Percentiles rank a stretch among this genome's conserved stretches.
phyloP scores from a whole-genome alignment of 2,329 filamentous ascomycete genomes.

The Zymoseptoria brevis region DNA sequence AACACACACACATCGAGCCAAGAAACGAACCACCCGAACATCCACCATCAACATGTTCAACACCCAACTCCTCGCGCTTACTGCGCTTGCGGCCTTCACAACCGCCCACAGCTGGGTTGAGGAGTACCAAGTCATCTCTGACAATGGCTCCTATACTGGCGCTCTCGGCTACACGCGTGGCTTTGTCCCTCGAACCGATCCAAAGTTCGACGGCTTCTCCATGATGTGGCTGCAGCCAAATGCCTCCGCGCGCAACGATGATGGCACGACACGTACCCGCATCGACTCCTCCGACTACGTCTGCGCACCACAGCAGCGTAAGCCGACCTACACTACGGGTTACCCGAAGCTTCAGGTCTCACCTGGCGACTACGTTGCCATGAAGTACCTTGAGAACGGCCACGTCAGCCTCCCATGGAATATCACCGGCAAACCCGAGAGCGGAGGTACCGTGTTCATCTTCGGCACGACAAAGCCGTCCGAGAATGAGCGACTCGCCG shows the following conservation, averaged over 20 bases:
- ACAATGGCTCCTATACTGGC: conserved; percentile 66
- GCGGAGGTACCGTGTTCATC: conserved; percentile 40
- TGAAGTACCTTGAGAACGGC: conserved; percentile 46
- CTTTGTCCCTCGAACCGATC: conserved; percentile 51
- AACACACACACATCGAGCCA: conserved; percentile 1
- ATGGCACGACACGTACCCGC: conserved; percentile 34
- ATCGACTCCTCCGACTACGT: conserved; percentile 50
- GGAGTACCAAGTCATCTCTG: conserved; percentile 59
- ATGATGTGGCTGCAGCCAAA: conserved; percentile 58
- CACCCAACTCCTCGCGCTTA: conserved; percentile 3
- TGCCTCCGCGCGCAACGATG: conserved; percentile 23
- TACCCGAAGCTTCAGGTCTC: conserved; percentile 56
- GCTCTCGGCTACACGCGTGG: conserved; percentile 67
- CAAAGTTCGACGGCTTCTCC: conserved; percentile 50
- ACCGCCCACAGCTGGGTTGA: conserved; percentile 77
- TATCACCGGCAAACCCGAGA: conserved; percentile 36
- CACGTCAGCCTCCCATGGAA: conserved; percentile 39
- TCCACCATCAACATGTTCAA: not conserved
- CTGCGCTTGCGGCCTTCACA: conserved; percentile 21
- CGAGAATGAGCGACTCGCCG: conserved; percentile 49
- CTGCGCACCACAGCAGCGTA: conserved; percentile 57
- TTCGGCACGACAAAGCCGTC: conserved; percentile 43
- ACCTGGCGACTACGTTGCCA: conserved; percentile 41
- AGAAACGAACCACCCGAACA: conserved; percentile 3
- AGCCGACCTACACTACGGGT: conserved; percentile 42